Evolutionary conservation across 306 rosid genomes (phyloP).

Genomic region (Amphicarpaea edgeworthii): DNA sequence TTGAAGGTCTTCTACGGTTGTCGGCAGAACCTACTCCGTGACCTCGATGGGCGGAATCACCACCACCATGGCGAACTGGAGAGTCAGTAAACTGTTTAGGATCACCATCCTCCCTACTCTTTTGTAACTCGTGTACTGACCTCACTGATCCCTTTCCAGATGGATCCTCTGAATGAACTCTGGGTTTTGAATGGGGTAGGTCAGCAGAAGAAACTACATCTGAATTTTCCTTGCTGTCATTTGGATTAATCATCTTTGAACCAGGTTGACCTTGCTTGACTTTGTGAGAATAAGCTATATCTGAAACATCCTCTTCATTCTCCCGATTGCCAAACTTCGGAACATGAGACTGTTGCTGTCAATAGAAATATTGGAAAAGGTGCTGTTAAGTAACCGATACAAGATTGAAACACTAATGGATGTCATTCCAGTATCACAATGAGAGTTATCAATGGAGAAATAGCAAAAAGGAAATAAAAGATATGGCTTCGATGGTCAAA

Average conservation of each 20-base stretch:
- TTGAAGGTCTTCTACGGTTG: slow-evolving; percentile 53
- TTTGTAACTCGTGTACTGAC: slow-evolving; percentile 53
- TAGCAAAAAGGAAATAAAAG: neutral
- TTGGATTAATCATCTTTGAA: slow-evolving; percentile 68
- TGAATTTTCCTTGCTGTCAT: slow-evolving; percentile 69
- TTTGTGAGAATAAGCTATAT: slow-evolving; percentile 76
- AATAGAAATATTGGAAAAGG: slow-evolving; percentile 4
- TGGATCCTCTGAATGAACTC: slow-evolving; percentile 50
- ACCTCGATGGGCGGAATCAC: slow-evolving; percentile 52
- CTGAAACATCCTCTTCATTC: slow-evolving; percentile 73
- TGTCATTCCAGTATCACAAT: slow-evolving; percentile 24
- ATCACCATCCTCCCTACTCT: slow-evolving; percentile 67
- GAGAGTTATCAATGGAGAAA: neutral
- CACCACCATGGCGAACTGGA: slow-evolving; percentile 56
- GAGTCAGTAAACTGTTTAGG: slow-evolving; percentile 56
- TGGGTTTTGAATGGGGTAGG: slow-evolving; percentile 50
- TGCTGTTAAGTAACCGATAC: slow-evolving; percentile 3
- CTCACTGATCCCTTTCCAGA: slow-evolving; percentile 42
- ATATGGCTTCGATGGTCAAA: neutral
- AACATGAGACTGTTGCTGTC: slow-evolving; percentile 76
- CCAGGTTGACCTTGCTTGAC: slow-evolving; percentile 74
- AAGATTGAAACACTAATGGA: neutral
- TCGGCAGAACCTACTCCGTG: slow-evolving; percentile 62
- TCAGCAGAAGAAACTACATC: slow-evolving; percentile 50
- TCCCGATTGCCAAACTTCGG: slow-evolving; percentile 86